Conservation (phyloP, 2,329 filamentous ascomycete species). For the Pseudogymnoascus sp. region DNA sequence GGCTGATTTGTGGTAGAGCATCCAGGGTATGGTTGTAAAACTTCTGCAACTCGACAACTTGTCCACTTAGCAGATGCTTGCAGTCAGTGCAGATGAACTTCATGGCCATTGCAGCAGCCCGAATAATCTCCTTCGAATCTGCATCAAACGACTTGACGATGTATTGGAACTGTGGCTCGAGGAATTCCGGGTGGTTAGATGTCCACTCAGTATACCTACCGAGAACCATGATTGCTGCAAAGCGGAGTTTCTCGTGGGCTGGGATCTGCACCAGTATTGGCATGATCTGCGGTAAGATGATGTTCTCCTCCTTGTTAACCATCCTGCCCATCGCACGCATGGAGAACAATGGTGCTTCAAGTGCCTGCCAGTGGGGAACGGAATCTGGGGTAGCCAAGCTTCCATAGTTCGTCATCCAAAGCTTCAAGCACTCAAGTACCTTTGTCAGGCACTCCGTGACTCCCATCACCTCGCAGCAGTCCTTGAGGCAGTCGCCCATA, state of each 20-base stretch:
- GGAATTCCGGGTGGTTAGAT: conserved; percentile 80
- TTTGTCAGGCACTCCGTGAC: conserved; percentile 86
- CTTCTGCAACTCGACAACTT: conserved; percentile 77
- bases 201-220: conserved; percentile 98
- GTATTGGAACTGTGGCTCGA: conserved; percentile 89
- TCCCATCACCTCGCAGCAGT: conserved; percentile 92
- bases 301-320: conserved; percentile 81
- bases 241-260: conserved; percentile 93
- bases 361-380: conserved; percentile 91
- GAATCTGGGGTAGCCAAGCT: conserved; percentile 62
- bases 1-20: conserved; percentile 73
- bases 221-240: conserved; percentile 95
- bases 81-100: conserved; percentile 98
- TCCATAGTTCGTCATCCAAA: conserved; percentile 80
- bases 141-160: conserved; percentile 90
- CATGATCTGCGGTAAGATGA: conserved; percentile 85
- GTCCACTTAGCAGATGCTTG: conserved; percentile 72
- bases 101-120: conserved; percentile 86
- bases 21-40: conserved; percentile 91
- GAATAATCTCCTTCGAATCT: conserved; percentile 79
- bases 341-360: conserved; percentile 90
- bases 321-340: conserved; percentile 95
- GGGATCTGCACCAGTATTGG: conserved; percentile 90
- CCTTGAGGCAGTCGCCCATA: conserved; percentile 97
- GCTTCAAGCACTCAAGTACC: conserved; percentile 74